These are phyloP conservation scores for Buxus sempervirens DNA, from an alignment of 164 flowering plant genomes.

Conservation along the genomic window DNA sequence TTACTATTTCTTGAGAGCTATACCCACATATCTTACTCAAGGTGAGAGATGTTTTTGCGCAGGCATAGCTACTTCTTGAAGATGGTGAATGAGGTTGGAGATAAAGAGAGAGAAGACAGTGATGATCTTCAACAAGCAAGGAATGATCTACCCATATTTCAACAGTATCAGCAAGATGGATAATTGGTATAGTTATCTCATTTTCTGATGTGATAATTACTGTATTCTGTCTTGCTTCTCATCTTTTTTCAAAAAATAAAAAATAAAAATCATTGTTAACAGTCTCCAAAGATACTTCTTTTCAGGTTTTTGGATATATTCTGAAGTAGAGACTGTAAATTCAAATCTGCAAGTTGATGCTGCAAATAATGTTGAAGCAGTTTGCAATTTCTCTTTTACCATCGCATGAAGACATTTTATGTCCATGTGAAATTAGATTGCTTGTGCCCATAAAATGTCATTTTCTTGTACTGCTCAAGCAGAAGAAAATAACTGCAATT, in stretches of 20 bases:
- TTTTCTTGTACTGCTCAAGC: too few species aligned
- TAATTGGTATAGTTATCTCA: not conserved
- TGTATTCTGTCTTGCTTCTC: not conserved
- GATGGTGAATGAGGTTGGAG: slow-evolving; percentile 49
- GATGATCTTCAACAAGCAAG: slow-evolving; percentile 16
- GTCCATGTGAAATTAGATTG: too few species aligned
- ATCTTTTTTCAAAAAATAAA: too few species aligned
- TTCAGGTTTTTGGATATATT: not conserved
- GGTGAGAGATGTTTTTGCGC: too few species aligned
- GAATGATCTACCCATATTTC: slow-evolving; percentile 59
- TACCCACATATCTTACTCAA: too few species aligned
- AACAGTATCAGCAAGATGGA: slow-evolving; percentile 15
- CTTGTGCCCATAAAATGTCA: too few species aligned
- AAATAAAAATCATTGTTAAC: not conserved
- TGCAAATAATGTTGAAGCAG: not conserved
- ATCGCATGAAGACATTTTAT: too few species aligned
- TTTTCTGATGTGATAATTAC: not conserved
- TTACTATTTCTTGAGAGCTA: not conserved
- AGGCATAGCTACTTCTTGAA: slow-evolving; percentile 95
- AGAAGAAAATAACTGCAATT: too few species aligned
- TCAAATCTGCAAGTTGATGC: too few species aligned
- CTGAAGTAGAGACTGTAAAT: too few species aligned
- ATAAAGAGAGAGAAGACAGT: slow-evolving; percentile 21
- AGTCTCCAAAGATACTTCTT: not conserved
- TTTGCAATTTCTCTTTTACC: too few species aligned